Evolutionary conservation across 345 rosid species (phyloP), one percentile per base, ranked within the genome.

Genomic region (Clarkia xantiana): DNA sequence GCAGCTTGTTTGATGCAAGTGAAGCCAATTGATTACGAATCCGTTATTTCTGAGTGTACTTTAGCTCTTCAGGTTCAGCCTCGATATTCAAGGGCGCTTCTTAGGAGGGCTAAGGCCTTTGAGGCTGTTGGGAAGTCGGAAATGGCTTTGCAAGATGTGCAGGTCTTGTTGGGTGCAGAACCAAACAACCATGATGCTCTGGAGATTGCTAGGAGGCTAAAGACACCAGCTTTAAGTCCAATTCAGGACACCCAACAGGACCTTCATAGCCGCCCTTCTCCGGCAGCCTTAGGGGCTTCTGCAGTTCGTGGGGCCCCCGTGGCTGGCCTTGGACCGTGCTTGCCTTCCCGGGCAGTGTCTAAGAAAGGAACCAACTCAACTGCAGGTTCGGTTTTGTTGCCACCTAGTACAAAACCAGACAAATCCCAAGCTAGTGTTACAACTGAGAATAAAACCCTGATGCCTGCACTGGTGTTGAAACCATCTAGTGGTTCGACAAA

Each of bases 1-100:
- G 96, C 98, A 19, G 95, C 95, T 53, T 89, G 97, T 59, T 71
- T 89, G 79, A 84, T 89, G 95, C 98, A 91, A 59, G 81, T 91
- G 98, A 91, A 91, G 54, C 98, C 98, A 3, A 68, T 86, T 22
- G 86, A 86, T 51, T 91, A 86, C 46, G 98, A 81, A 11, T 55
- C 71, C 38, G 93, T 86, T 29, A 90, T 90, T 66, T 48, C 80
- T 19, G 97, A 90, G 74, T 90, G 97, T 58, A 63, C 67, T 10
- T 48, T 81, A 80, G 97, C 96, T 2, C 86, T 90, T 55, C 80
- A 79, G 71, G 80, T 79, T 14, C 96, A 90, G 59, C 96, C 97
- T 61, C 68, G 70, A 12, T 90, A 75, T 54, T 71, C 73, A 11
- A 66, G 93, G 47, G 97, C 97, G 15, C 70, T 90, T 9, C 76